Evolutionary conservation across 2,329 filamentous ascomycete genomes (phyloP).

Genomic region (Botrytis tulipae): DNA sequence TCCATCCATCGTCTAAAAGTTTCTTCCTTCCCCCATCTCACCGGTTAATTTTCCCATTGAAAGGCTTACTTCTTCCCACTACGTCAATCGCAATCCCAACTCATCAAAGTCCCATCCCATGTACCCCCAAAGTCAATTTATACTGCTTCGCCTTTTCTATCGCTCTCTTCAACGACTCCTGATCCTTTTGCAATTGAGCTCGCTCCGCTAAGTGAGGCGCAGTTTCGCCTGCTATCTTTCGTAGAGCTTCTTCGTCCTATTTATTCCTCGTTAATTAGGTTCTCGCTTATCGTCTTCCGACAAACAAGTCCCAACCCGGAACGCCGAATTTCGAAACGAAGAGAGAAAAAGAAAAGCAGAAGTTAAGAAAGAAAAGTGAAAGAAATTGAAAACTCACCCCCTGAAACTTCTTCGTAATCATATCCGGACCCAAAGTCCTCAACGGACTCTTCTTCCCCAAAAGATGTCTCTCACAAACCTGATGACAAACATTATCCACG

Average conservation of each 20-base stretch:
- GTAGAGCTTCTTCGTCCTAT: background rate
- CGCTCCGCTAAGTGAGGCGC: background rate
- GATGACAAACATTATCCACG: conserved; percentile 29
- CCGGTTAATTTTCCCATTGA: background rate
- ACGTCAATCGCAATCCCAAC: background rate
- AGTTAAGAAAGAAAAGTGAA: background rate
- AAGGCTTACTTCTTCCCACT: accelerated
- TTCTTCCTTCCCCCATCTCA: background rate
- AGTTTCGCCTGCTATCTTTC: conserved; percentile 3
- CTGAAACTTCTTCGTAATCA: conserved; percentile 7
- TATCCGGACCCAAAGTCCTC: conserved; percentile 22
- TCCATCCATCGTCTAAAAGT: background rate
- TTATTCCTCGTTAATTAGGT: background rate
- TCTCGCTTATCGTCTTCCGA: background rate
- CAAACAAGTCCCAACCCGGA: background rate
- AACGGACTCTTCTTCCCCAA: conserved; percentile 26
- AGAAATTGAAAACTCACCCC: background rate
- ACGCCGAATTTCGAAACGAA: background rate
- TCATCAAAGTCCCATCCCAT: background rate
- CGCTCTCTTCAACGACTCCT: background rate
- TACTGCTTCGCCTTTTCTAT: conserved; percentile 8
- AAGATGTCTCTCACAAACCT: conserved; percentile 30
- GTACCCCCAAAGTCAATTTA: background rate
- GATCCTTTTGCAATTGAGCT: background rate
- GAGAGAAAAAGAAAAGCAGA: background rate